phyloP scores from a whole-genome alignment of 208 protist genomes.

The Acanthamoeba healyi region DNA sequence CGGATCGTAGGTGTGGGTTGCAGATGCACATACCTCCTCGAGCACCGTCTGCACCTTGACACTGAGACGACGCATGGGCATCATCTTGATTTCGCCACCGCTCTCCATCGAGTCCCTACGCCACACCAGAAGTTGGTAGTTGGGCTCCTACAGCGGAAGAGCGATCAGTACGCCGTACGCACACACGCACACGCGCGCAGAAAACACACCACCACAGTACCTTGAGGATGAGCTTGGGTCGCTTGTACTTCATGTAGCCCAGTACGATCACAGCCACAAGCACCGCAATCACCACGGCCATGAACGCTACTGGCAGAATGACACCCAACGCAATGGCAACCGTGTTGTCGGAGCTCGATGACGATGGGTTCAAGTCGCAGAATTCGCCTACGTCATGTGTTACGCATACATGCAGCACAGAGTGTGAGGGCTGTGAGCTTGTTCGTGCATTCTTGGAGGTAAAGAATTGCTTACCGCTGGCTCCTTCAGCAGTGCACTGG shows the following conservation, averaged over 20 bases:
- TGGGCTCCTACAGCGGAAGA: neutral
- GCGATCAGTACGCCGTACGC: neutral
- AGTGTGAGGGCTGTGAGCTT: too few relatives aligned
- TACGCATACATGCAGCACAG: too few relatives aligned
- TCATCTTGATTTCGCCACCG: neutral
- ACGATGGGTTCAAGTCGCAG: neutral
- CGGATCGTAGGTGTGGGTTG: neutral
- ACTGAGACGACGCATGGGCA: conserved; percentile 5
- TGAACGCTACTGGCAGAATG: neutral
- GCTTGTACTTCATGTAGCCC: conserved; percentile 30
- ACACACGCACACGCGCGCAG: too few relatives aligned
- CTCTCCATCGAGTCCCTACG: neutral
- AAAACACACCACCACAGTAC: too few relatives aligned
- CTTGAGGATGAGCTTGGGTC: conserved; percentile 48
- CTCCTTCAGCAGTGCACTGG: neutral
- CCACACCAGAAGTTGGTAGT: conserved; percentile 34
- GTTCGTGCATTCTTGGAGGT: too few relatives aligned
- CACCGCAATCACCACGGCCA: neutral
- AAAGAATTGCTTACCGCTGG: neutral
- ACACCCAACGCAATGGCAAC: neutral
- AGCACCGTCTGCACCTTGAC: conserved; percentile 31
- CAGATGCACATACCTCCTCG: conserved; percentile 3
- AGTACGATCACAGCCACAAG: neutral
- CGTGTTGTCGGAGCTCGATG: neutral
- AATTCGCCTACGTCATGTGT: neutral